Conservation (phyloP, 1,139 yeast species). For the Suhomyces coccinellae region DNA sequence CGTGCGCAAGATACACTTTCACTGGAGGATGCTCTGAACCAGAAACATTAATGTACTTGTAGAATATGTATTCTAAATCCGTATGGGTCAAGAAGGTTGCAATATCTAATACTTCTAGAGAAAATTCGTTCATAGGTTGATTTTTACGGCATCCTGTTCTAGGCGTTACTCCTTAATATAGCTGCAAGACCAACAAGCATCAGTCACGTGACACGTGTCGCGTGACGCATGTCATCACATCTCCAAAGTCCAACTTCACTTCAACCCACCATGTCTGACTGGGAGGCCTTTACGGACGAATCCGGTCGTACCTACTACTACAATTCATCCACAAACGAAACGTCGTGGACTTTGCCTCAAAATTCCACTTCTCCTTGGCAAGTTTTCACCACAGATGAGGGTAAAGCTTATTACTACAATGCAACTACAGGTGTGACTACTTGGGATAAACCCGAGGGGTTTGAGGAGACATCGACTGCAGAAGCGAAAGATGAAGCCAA, state of each 20-base stretch:
- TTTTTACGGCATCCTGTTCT: no score
- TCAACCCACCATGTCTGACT: slow-evolving; percentile 10
- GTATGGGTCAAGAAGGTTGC: no score
- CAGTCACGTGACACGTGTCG: background rate
- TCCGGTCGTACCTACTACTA: slow-evolving; percentile 74
- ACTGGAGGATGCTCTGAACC: no score
- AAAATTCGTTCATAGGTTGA: no score
- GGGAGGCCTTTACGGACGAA: slow-evolving; percentile 68
- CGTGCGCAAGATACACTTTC: no score
- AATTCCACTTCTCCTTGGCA: slow-evolving; percentile 60
- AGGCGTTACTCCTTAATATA: no score
- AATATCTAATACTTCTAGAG: no score
- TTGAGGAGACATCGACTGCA: slow-evolving; percentile 12
- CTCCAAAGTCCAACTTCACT: background rate
- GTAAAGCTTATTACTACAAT: slow-evolving; percentile 72
- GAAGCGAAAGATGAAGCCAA: background rate
- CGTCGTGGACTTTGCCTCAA: slow-evolving; percentile 83
- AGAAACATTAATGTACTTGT: no score
- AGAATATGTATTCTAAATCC: no score
- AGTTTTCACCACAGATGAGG: slow-evolving; percentile 66
- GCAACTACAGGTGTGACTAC: slow-evolving; percentile 64
- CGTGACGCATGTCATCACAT: background rate
- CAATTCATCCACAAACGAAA: slow-evolving; percentile 62
- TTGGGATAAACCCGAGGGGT: slow-evolving; percentile 73
- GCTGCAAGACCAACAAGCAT: no score